Percentiles rank a stretch among this genome's conserved stretches.
These are phyloP conservation scores for Penicillium sclerotiorum DNA, from an alignment of 2,329 filamentous ascomycete genomes.

Conservation along the genomic window DNA sequence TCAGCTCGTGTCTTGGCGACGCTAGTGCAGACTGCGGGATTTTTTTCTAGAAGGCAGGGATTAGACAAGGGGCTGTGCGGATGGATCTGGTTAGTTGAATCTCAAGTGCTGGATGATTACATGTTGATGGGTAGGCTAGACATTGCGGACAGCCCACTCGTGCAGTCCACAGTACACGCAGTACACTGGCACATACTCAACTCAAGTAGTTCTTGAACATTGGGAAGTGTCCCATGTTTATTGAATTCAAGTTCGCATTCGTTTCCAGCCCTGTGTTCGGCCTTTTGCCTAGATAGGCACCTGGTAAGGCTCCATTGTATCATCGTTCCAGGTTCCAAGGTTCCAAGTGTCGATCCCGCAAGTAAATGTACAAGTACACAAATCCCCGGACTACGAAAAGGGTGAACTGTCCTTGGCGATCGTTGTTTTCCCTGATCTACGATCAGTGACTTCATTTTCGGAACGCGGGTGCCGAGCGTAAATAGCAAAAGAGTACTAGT, in stretches of 20 bases:
- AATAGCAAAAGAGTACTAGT: no score
- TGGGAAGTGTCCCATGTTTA: background rate
- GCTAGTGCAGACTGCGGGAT: constrained; percentile 20
- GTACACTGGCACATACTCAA: no score
- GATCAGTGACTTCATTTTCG: constrained; percentile 9
- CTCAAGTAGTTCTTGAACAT: background rate
- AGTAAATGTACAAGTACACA: background rate
- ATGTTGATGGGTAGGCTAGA: no score
- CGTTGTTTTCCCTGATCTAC: background rate
- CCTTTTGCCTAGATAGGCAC: no score
- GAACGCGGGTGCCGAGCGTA: constrained; percentile 6
- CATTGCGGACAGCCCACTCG: no score
- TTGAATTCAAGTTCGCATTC: background rate
- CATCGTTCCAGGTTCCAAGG: background rate
- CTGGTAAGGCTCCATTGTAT: background rate
- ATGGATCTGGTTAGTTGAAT: background rate
- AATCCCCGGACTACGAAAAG: background rate
- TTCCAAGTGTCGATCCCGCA: background rate
- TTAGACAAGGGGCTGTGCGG: constrained; percentile 19
- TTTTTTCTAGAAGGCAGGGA: constrained; percentile 19
- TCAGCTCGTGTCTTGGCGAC: constrained; percentile 6
- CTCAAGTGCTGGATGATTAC: no score
- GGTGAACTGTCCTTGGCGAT: constrained; percentile 1
- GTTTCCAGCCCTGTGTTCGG: background rate
- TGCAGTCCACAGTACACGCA: no score